A percentile compares a stretch with the other conserved stretches of the same genome.
phyloP scores from a whole-genome alignment of 805 yeast species.

The Ogataea neopini region DNA sequence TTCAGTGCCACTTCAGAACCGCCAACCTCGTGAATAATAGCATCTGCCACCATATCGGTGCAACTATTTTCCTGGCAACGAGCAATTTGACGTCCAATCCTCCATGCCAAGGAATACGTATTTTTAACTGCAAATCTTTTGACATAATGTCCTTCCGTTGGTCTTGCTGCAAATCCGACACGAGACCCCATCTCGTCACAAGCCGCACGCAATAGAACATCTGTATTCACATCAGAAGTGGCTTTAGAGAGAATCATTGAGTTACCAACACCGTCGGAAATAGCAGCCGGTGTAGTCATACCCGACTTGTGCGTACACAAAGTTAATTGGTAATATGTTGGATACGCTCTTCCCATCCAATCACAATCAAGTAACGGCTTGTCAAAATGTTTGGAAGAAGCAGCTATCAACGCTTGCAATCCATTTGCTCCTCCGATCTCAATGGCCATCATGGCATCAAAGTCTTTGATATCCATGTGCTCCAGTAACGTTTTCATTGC shows the following conservation, averaged over 20 bases:
- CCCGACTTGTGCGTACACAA: constrained; percentile 32
- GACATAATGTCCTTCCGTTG: constrained; percentile 18
- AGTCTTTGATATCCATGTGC: constrained; percentile 21
- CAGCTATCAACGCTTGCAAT: constrained; percentile 29
- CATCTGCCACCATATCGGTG: constrained; percentile 34
- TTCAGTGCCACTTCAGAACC: constrained; percentile 30
- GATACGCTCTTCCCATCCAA: constrained; percentile 50
- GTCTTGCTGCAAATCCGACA: constrained; percentile 37
- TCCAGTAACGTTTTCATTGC: constrained; percentile 32
- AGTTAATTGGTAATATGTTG: constrained; percentile 42
- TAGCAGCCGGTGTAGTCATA: constrained; percentile 20
- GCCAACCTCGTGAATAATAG: constrained; percentile 39
- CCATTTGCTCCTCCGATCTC: constrained; percentile 50
- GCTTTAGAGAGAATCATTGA: constrained; percentile 34
- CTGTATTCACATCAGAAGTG: constrained; percentile 35
- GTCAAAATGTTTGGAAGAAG: constrained; percentile 20
- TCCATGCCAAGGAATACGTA: constrained; percentile 44
- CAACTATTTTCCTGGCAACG: constrained; percentile 38
- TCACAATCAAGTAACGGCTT: constrained; percentile 40
- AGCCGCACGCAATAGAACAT: constrained; percentile 42
- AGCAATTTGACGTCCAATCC: constrained; percentile 45
- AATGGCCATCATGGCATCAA: constrained; percentile 38
- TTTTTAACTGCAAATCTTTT: constrained; percentile 20
- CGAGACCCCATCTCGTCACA: constrained; percentile 42
- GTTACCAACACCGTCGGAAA: constrained; percentile 43